phyloP scores from a whole-genome alignment of 257 asterid species.

The Solanum tarijense region DNA sequence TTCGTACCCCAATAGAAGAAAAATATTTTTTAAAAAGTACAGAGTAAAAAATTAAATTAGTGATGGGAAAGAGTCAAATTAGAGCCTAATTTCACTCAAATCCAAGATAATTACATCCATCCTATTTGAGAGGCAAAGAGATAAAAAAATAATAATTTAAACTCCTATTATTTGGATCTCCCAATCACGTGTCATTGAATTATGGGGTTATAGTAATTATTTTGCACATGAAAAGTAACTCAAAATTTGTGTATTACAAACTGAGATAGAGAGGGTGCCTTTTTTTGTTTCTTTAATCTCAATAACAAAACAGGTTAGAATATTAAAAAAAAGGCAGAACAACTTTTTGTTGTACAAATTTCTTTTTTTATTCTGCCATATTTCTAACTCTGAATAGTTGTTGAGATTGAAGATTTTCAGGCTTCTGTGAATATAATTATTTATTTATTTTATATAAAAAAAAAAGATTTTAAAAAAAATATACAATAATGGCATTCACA shows the following conservation, averaged over 20 bases:
- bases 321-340: background rate
- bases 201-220: conserved; percentile 7
- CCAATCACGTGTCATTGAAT: conserved; percentile 44
- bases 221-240: conserved; percentile 8
- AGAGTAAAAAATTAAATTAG: background rate
- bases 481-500: no score
- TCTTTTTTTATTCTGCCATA: background rate
- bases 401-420: background rate
- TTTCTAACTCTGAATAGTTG: background rate
- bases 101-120: conserved; percentile 21
- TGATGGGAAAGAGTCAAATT: conserved; percentile 23
- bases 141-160: background rate
- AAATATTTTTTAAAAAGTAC: no score
- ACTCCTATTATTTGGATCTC: conserved; percentile 37
- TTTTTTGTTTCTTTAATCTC: conserved; percentile 17
- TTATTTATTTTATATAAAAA: background rate
- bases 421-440: background rate
- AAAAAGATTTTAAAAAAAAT: no score
- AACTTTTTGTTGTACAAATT: background rate
- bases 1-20: background rate
- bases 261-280: conserved; percentile 8
- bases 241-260: background rate
- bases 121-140: conserved; percentile 7
- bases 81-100: conserved; percentile 40
- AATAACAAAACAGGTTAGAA: conserved; percentile 19